These are phyloP conservation scores for Alternaria longipes DNA, from an alignment of 2,329 filamentous ascomycete species.

Conservation along the genomic window DNA sequence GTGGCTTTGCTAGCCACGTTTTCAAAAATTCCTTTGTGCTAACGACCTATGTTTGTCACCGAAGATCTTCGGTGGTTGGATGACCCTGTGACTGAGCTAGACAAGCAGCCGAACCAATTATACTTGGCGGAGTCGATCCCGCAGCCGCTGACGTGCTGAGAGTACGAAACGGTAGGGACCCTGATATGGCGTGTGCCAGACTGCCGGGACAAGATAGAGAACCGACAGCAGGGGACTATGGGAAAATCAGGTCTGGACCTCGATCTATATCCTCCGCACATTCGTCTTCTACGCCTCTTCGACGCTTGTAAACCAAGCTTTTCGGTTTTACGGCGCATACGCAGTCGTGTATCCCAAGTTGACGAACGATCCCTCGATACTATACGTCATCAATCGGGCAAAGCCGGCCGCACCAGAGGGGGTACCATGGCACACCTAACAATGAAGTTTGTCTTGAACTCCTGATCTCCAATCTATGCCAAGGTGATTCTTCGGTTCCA, in stretches of 20 bases:
- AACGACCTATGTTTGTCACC: conserved; percentile 2
- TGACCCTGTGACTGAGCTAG: conserved; percentile 6
- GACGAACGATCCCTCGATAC: background rate
- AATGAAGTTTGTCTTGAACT: background rate
- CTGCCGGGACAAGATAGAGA: conserved; percentile 6
- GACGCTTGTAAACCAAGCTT: conserved; percentile 1
- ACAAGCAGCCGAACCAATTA: conserved; percentile 3
- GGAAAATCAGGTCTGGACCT: conserved; percentile 10
- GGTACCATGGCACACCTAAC: background rate
- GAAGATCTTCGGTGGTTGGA: conserved; percentile 11
- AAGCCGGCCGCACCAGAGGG: background rate
- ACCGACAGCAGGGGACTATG: conserved; percentile 6
- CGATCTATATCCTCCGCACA: conserved; percentile 11
- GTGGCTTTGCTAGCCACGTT: conserved; percentile 4
- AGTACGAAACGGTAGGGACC: conserved; percentile 11
- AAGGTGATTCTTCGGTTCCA: background rate
- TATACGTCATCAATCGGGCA: conserved; percentile 12
- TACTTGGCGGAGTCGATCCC: background rate
- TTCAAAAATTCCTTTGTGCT: background rate
- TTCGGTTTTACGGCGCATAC: background rate
- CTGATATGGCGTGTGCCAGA: conserved; percentile 11
- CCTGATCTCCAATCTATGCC: background rate
- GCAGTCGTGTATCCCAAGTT: conserved; percentile 1
- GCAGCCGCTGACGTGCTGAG: background rate
- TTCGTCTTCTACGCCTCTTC: conserved; percentile 5